Evolutionary conservation across 169 alveolate species (phyloP), one percentile per base, ranked within the genome.

Genomic region (Babesia gibsoni): DNA sequence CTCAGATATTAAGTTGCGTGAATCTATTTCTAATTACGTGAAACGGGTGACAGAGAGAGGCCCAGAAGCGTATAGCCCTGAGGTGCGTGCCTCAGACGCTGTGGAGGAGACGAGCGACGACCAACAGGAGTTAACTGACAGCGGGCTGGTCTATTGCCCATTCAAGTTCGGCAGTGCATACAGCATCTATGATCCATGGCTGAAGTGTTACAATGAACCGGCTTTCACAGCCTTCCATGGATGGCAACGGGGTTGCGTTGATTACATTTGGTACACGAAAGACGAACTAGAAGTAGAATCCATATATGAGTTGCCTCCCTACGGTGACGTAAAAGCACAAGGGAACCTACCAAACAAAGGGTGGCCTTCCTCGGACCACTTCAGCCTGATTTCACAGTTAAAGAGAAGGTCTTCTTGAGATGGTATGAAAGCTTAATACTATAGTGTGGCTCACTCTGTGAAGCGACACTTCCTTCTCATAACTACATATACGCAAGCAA

Each of bases 191-290:
- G 66, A 69, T 52, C 73, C 67, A n/a, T 69, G 57, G 12, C 75
- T 22, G 18, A 50, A 64, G 9, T 33, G 57, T 1, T 65, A 46
- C 52, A 48, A 57, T 50, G 91, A 84, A 66, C 91, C 91, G 0
- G 91, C 93, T 20, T 90, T 77, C 64, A 90, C 94, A 9, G 94
- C 92, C 7, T 90, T 75, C 84, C 94, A 90, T 68, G 94, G 94
- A 12, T 82, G 90, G 85, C 94, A 90, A 50, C 65, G 82, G 37
- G 94, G 94, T 20, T 90, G 94, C 42, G 92, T 90, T 30, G 94
- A 90, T 56, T 90, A 90, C 77, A 87, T 90, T 23, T 90, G 90
- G 70, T 88, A 87, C 61, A 57, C 88, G 18, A 52, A 84, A 22
- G 73, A 69, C 46, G 54, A 67, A 43, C 72, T 81, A 20, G 73